A percentile compares a stretch with the other conserved stretches of the same genome.
Evolutionary conservation across 352 stramenopile genomes (phyloP).

Genomic region (Peronospora farinosa): DNA sequence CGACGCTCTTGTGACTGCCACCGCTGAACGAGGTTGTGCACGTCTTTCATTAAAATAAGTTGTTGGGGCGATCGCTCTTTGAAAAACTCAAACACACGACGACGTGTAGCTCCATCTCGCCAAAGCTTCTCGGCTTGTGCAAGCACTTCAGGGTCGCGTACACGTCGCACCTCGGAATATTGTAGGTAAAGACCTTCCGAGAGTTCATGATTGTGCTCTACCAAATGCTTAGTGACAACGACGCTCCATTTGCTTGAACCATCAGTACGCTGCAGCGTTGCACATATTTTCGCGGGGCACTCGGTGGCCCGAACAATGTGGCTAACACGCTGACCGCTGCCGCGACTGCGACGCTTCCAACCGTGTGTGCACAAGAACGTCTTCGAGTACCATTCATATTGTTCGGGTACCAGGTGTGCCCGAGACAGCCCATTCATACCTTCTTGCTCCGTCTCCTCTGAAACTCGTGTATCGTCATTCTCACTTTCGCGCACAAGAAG

Average conservation of each 20-base stretch:
- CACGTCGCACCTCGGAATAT: slow-evolving; percentile 61
- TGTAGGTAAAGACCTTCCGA: slow-evolving; percentile 49
- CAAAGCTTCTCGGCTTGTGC: slow-evolving; percentile 53
- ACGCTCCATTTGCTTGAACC: slow-evolving; percentile 40
- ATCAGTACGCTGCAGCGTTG: slow-evolving; percentile 53
- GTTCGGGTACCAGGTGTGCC: slow-evolving; percentile 46
- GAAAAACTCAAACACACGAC: slow-evolving; percentile 67
- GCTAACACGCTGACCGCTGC: slow-evolving; percentile 60
- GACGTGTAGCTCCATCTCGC: slow-evolving; percentile 44
- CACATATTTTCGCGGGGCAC: slow-evolving; percentile 63
- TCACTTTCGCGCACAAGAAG: slow-evolving; percentile 26
- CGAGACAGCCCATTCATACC: slow-evolving; percentile 21
- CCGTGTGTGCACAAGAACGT: slow-evolving; percentile 75
- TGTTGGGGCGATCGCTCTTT: slow-evolving; percentile 49
- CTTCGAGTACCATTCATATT: slow-evolving; percentile 75
- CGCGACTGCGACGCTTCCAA: slow-evolving; percentile 65
- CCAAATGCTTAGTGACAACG: slow-evolving; percentile 62
- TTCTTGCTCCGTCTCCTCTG: slow-evolving; percentile 9
- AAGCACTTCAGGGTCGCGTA: slow-evolving; percentile 57
- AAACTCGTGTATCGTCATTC: background rate
- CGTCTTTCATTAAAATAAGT: slow-evolving; percentile 73
- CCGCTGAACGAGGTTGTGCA: slow-evolving; percentile 70
- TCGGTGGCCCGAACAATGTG: slow-evolving; percentile 60
- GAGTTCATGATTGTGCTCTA: slow-evolving; percentile 72
- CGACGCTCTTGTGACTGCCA: slow-evolving; percentile 48